Base-by-base conservation (phyloP, 2,329 filamentous ascomycete species). In the Alternaria sp. region DNA sequence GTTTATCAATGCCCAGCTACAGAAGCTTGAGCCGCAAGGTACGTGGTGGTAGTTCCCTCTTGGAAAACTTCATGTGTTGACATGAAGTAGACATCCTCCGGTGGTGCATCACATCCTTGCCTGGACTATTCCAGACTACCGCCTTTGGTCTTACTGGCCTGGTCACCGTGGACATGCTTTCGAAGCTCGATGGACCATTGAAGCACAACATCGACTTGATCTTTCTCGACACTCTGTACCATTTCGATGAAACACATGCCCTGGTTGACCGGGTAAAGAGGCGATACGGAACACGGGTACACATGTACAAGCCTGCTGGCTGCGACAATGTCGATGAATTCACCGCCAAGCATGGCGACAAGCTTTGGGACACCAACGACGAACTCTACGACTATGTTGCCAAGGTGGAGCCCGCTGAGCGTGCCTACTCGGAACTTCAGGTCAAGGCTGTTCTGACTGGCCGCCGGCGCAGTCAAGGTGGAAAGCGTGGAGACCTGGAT, bases 381-480 rank as follows among this genome's bases (percentile, higher is more conserved):
- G 91, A 97, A 73, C 86, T 94, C 72, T 99, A 99, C 80, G 95
- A 99, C 84, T 98, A 92, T 85, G 84, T 95, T 63, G 95, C 93
- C 81, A 99, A 99, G 83, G 95, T 99, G 48, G 95, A 99, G 83
- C 95, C 95, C 14, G 92, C 93, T 54, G 89, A 97, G 80, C 88
- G 95, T 61, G 92, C 95, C 6, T 98, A 97, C 80, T 83, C 88
- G 17, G 90, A 96, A 64, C 86, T 98, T 58, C 87, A 90, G 71
- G 93, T 98, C 56, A 90, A 90, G 56, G 95, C 95, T 52, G 91
- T 98, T 51, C 84, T 99, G 65, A 99, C 95, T 44, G 95, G 95
- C 52, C 92, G 95, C 58, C 88, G 95, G 62, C 88, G 92, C 67
- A 96, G 92, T 63, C 95, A 99, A 80, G 95, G 95, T 62, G 94